Base-by-base conservation (phyloP, 176 grass and related monocot genomes). In the Ananas comosus region DNA sequence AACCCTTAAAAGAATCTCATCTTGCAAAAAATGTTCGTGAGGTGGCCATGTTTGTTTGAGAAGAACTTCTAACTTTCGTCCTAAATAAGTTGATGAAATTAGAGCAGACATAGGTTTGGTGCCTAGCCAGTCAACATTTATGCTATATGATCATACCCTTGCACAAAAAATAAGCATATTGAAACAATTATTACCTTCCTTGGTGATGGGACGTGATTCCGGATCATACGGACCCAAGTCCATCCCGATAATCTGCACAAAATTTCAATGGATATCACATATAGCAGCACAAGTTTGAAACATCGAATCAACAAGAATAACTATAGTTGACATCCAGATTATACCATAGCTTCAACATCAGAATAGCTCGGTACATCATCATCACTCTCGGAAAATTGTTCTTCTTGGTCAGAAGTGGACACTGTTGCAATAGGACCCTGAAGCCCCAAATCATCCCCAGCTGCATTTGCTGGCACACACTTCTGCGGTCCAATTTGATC, bases 291-390 rank as follows among this genome's bases (percentile, higher is more conserved):
- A 61, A 59, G 21, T 18, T 61, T 61, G 56, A 22, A 21, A 10
- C 16, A 61, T 61, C 4, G 9, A n/a, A 61, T 21, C 16, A 21
- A 61, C 18, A 53, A 42, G 10, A 70, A 82, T 51, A 21, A 23
- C 66, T 22, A 58, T 4, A 16, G 42, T 57, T 57, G 67, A 70
- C 14, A 80, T 1, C 19, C 24, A 69, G 65, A 23, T 14, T 73
- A 74, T 91, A 91, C 88, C 88, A 91, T 67, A 71, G 83, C 74
- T 79, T 91, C 88, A 70, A 91, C 14, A 72, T 91, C 83, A 53
- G 82, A 83, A 61, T 78, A 91, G 65, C 77, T 84, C 61, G 88
- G 83, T 69, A 86, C 63, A 63, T 91, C 83, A 13, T 76, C 77
- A 72, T 83, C 88, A 83, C 53, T 64, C 42, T 79, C 88, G 78